phyloP scores from a whole-genome alignment of 192 early-diverging fungal species.

The Mortierella hygrophila region DNA sequence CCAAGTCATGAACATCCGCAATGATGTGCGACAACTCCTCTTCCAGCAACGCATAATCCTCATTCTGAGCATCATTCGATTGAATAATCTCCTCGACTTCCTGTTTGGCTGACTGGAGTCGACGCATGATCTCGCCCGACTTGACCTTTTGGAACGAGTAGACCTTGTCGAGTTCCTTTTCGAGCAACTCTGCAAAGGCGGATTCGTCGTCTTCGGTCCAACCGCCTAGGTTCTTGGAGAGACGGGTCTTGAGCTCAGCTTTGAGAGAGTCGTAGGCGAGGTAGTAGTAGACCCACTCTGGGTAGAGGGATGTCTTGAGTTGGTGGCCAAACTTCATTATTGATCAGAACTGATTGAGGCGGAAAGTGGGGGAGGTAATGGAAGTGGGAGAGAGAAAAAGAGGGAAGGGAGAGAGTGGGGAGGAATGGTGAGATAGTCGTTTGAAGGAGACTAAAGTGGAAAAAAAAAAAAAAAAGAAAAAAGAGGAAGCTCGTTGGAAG shows the following conservation, averaged over 20 bases:
- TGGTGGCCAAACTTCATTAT: conserved; percentile 94
- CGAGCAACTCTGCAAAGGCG: conserved; percentile 87
- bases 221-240: conserved; percentile 54
- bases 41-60: conserved; percentile 76
- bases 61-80: conserved; percentile 61
- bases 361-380: neutral
- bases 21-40: conserved; percentile 82
- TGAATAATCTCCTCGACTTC: conserved; percentile 74
- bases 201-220: conserved; percentile 90
- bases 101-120: conserved; percentile 75
- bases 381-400: neutral
- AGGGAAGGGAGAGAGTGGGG: neutral
- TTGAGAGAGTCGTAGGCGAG: conserved; percentile 89
- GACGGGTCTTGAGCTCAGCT: conserved; percentile 78
- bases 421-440: neutral
- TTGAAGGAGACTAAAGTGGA: neutral
- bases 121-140: conserved; percentile 79
- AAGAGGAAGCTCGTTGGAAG: neutral
- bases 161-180: conserved; percentile 94
- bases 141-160: conserved; percentile 83
- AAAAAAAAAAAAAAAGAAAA: neutral
- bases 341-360: neutral
- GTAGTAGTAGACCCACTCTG: conserved; percentile 91
- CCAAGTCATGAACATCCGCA: conserved; percentile 86
- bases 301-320: conserved; percentile 81